A percentile compares a stretch with the other conserved stretches of the same genome.
phyloP scores from a whole-genome alignment of 495 filamentous ascomycete species.

The Penicillium atrosanguineum region DNA sequence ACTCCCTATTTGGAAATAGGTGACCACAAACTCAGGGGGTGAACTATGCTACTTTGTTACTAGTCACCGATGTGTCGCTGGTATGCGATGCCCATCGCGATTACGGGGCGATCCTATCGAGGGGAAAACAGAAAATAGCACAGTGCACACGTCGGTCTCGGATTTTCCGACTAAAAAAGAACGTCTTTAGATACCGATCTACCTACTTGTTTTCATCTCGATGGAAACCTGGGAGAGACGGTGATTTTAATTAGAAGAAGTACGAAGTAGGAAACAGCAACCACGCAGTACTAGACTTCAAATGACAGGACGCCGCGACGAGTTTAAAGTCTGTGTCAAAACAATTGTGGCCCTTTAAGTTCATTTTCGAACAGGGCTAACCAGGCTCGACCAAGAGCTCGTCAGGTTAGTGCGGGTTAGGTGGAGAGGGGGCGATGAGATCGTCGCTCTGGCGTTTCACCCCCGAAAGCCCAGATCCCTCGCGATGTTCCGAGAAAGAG shows the following conservation, averaged over 20 bases:
- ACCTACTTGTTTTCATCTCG: background rate
- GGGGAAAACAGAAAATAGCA: background rate
- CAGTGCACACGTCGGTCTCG: background rate
- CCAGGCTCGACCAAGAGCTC: background rate
- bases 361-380: background rate
- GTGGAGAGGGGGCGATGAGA: background rate
- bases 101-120: background rate
- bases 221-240: background rate
- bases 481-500: background rate
- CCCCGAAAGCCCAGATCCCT: background rate
- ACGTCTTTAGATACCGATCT: background rate
- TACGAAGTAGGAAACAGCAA: background rate
- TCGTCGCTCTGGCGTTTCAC: slow-evolving; percentile 9
- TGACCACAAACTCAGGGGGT: background rate
- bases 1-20: too few species aligned
- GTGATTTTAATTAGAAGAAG: background rate
- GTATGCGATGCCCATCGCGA: background rate
- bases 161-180: background rate
- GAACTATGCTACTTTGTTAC: background rate
- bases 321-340: background rate
- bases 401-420: too few species aligned
- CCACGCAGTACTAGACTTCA: slow-evolving; percentile 2
- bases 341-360: background rate
- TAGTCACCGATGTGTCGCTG: too few species aligned
- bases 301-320: slow-evolving; percentile 2